phyloP scores from a whole-genome alignment of 2,329 filamentous ascomycete genomes.

The Orbilia brochopaga region DNA sequence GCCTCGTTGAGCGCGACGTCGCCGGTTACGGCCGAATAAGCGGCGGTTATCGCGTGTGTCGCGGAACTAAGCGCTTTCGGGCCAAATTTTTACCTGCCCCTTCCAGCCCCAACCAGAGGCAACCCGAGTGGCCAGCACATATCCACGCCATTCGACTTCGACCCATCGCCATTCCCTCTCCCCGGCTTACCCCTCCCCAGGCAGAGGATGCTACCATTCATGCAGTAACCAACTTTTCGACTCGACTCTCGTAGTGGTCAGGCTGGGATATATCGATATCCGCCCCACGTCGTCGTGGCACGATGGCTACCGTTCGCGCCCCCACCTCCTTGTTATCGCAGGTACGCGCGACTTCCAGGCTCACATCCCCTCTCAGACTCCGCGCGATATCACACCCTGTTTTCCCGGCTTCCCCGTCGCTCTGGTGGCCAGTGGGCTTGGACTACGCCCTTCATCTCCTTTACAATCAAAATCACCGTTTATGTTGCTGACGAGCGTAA shows the following conservation, averaged over 20 bases:
- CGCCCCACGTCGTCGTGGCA: conserved; percentile 1
- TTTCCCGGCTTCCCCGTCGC: not conserved
- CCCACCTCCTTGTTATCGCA: conserved; percentile 22
- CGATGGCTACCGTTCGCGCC: conserved; percentile 31
- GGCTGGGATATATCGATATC: conserved; percentile 1
- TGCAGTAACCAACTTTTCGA: not conserved
- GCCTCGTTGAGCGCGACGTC: not conserved
- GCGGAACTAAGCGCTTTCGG: conserved; percentile 8
- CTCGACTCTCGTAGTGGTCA: conserved; percentile 5
- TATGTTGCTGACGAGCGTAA: not conserved
- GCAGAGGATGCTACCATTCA: conserved; percentile 6
- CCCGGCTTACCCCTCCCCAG: not conserved
- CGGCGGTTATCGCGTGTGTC: not conserved
- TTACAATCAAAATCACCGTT: not conserved
- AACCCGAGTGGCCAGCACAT: not conserved
- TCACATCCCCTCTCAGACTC: not conserved
- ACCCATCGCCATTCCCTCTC: not conserved
- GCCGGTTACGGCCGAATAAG: not conserved
- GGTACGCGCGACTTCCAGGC: conserved; percentile 13
- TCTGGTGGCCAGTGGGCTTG: not conserved
- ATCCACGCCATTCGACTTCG: not conserved
- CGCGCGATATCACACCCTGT: not conserved
- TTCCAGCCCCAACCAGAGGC: not conserved
- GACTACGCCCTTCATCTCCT: not conserved
- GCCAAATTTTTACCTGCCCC: not conserved